A percentile compares a stretch with the other conserved stretches of the same genome.
Conservation (phyloP, 2,329 filamentous ascomycete species). For the Hypoxylon sp. region DNA sequence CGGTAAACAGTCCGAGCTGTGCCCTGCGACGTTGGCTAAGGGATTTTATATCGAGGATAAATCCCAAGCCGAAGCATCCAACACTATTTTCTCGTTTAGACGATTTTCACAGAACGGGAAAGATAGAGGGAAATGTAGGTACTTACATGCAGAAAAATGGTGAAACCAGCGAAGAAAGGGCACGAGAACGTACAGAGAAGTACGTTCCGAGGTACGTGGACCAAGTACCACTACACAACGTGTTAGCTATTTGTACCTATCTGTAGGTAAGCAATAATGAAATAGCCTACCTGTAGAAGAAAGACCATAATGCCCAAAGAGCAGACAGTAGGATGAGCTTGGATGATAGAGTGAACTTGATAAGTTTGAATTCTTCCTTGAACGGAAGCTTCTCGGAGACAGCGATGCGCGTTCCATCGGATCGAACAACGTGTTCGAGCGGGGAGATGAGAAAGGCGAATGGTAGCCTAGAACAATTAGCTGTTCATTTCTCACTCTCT, state of each 20-base stretch:
- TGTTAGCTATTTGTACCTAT: slow-evolving; percentile 9
- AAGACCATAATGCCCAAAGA: slow-evolving; percentile 57
- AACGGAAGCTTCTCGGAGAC: slow-evolving; percentile 52
- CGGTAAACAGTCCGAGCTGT: slow-evolving; percentile 55
- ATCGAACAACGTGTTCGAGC: slow-evolving; percentile 55
- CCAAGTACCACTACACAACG: slow-evolving; percentile 51
- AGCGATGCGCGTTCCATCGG: slow-evolving; percentile 54
- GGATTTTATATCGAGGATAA: slow-evolving; percentile 52
- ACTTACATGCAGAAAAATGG: slow-evolving; percentile 59
- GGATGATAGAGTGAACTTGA: slow-evolving; percentile 50
- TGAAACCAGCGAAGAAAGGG: slow-evolving; percentile 55
- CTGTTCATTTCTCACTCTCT: not conserved
- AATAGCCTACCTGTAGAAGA: slow-evolving; percentile 51
- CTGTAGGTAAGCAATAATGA: no score
- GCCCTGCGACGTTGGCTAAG: slow-evolving; percentile 55
- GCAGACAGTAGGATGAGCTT: slow-evolving; percentile 51
- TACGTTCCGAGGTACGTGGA: slow-evolving; percentile 55
- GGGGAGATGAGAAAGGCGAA: slow-evolving; percentile 57
- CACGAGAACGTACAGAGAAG: slow-evolving; percentile 54
- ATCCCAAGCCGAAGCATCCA: slow-evolving; percentile 58
- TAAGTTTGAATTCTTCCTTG: slow-evolving; percentile 52
- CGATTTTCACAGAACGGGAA: not conserved
- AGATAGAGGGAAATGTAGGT: not conserved
- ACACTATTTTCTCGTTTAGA: slow-evolving; percentile 42
- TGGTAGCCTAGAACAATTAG: slow-evolving; percentile 45